Evolutionary conservation across 2,329 filamentous ascomycete genomes (phyloP), one percentile per base, ranked within the genome.

Genomic region (Venturia asperata): DNA sequence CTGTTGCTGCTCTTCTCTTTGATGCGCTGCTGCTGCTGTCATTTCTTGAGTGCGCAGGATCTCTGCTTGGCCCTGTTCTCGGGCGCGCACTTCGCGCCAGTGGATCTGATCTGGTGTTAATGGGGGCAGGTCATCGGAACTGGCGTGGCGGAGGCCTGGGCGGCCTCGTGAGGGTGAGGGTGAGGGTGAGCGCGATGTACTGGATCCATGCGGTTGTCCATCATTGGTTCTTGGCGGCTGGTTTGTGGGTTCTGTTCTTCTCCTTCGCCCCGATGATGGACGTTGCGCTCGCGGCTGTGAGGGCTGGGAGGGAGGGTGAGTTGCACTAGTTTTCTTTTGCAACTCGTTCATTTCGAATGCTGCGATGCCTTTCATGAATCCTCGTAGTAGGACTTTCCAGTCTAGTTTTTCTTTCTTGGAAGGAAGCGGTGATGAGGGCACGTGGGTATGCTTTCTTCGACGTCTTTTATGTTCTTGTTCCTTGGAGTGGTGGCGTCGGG

Each of bases 11-110:
- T 52, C 21, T 5, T 52, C 21, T 13, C 21, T 9, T 5, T 52
- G 47, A 11, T 9, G 21, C 24, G 21, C 10, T 52, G 47, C 47
- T 7, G 21, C 10, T 52, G 47, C 47, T 7, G 47, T 21, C n/a
- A 27, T 21, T 27, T 52, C 39, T 61, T 45, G n/a, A 5, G 60
- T n/a, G 17, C 37, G 60, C 37, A 61, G 13, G 27, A 61, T 34
- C 15, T 42, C 60, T 39, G 30, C 60, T 45, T 61, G 60, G 3
- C 60, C 60, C 13, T 61, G 60, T 21, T 61, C 60, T 30, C 60
- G 37, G 13, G 60, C 60, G 24, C 60, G 37, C 13, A 42, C 60
- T 61, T 61, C 60, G 7, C 37, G 21, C 60, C 60, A 61, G 60
- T 61, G 60, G 17, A 61, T 39, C 45, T 61, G 60, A 7, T 39